phyloP scores from a whole-genome alignment of 1,284 basidiomycete species.

The Cryptococcus deneoformans region DNA sequence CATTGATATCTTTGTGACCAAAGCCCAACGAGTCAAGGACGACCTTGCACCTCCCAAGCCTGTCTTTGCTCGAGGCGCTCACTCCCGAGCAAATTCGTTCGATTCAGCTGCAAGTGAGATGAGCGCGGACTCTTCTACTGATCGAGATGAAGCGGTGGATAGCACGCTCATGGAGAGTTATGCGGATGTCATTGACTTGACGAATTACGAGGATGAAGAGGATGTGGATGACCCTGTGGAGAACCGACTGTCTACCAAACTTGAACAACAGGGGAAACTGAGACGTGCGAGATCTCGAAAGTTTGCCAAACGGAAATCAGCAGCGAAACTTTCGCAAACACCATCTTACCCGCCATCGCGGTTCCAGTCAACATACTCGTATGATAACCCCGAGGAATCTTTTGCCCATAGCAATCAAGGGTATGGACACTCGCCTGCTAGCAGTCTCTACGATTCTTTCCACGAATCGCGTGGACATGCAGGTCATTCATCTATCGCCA shows the following conservation, averaged over 20 bases:
- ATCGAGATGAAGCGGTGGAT: constrained; percentile 18
- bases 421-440: not conserved
- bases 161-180: constrained; percentile 29
- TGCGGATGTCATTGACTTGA: constrained; percentile 63
- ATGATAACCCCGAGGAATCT: not conserved
- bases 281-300: constrained; percentile 59
- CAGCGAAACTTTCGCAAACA: constrained; percentile 1
- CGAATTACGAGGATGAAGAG: constrained; percentile 78
- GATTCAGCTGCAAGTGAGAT: constrained; percentile 16
- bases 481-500: not conserved
- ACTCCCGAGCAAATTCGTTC: constrained; percentile 12
- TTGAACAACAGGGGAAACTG: constrained; percentile 68
- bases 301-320: constrained; percentile 20
- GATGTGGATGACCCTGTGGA: constrained; percentile 69
- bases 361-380: not conserved
- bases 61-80: constrained; percentile 43
- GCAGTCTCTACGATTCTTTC: constrained; percentile 1
- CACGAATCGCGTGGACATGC: not conserved
- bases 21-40: constrained; percentile 34
- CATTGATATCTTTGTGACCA: constrained; percentile 78
- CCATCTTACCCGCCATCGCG: constrained; percentile 8
- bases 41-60: constrained; percentile 55
- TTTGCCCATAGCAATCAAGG: not conserved
- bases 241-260: constrained; percentile 57
- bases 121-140: constrained; percentile 11